Percentiles rank a stretch among this genome's conserved stretches.
These are phyloP conservation scores for Cucurbitaria berberidis DNA, from an alignment of 2,329 filamentous ascomycete genomes.

Conservation along the genomic window DNA sequence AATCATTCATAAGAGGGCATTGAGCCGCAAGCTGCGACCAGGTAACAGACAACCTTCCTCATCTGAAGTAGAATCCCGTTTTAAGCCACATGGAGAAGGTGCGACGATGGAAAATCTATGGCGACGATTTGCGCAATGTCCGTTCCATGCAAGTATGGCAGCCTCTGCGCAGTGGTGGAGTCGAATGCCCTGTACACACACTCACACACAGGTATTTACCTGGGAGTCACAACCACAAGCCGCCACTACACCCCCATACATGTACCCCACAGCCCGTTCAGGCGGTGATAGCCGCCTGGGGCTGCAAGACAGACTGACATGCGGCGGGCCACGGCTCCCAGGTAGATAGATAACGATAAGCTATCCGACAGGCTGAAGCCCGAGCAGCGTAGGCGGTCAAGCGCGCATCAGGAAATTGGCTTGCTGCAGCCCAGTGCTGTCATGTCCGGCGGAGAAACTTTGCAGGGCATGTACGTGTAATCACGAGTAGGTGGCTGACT, in stretches of 20 bases:
- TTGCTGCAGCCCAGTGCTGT: constrained; percentile 10
- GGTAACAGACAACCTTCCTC: constrained; percentile 2
- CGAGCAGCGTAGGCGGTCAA: too few species aligned
- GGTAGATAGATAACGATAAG: constrained; percentile 34
- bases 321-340: constrained; percentile 15
- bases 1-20: neutral
- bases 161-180: too few species aligned
- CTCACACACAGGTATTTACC: too few species aligned
- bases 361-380: constrained; percentile 31
- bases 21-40: neutral
- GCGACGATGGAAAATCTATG: neutral
- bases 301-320: constrained; percentile 31
- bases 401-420: neutral
- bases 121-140: neutral
- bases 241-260: constrained; percentile 4
- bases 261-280: constrained; percentile 26
- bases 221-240: too few species aligned
- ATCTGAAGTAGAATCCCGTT: neutral
- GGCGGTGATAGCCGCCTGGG: constrained; percentile 6
- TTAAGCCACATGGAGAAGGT: constrained; percentile 17
- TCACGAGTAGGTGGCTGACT: neutral
- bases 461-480: neutral
- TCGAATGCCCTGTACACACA: neutral
- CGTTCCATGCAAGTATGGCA: neutral
- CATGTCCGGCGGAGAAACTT: neutral